Conservation (phyloP, 345 rosid genomes). For the Salix caprea region DNA sequence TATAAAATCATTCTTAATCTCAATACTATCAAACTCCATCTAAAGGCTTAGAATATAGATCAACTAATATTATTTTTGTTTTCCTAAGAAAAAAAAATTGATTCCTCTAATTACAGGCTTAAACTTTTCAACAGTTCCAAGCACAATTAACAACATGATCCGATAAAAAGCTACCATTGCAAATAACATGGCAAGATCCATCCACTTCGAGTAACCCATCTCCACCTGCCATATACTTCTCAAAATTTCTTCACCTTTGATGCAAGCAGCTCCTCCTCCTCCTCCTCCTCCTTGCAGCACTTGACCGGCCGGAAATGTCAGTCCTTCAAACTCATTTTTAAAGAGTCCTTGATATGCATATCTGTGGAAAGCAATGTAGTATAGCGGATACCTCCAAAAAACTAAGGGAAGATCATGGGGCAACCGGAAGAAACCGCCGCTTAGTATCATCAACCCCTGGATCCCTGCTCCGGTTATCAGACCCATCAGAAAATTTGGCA, state of each 20-base stretch:
- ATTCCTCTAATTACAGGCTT: conserved; percentile 5
- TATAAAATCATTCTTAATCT: too few species aligned
- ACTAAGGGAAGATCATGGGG: background rate
- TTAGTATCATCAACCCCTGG: conserved; percentile 45
- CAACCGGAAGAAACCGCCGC: background rate
- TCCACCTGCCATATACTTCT: conserved; percentile 40
- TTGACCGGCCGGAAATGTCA: conserved; percentile 22
- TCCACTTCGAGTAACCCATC: conserved; percentile 52
- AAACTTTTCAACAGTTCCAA: conserved; percentile 5
- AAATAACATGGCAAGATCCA: conserved; percentile 38
- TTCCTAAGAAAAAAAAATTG: background rate
- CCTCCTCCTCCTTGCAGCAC: background rate
- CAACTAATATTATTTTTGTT: background rate
- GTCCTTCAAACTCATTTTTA: conserved; percentile 46
- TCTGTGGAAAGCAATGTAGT: conserved; percentile 15
- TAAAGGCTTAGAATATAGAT: background rate
- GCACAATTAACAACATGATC: conserved; percentile 17
- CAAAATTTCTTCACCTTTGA: conserved; percentile 33
- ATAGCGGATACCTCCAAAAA: background rate
- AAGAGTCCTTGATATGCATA: conserved; percentile 42
- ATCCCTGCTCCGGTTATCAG: conserved; percentile 51
- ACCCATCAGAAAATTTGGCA: conserved; percentile 53
- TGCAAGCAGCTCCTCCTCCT: conserved; percentile 4
- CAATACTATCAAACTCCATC: background rate
- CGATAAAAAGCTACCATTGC: conserved; percentile 44